These are phyloP conservation scores for Salix brachista DNA, from an alignment of 345 rosid genomes.

Conservation along the genomic window DNA sequence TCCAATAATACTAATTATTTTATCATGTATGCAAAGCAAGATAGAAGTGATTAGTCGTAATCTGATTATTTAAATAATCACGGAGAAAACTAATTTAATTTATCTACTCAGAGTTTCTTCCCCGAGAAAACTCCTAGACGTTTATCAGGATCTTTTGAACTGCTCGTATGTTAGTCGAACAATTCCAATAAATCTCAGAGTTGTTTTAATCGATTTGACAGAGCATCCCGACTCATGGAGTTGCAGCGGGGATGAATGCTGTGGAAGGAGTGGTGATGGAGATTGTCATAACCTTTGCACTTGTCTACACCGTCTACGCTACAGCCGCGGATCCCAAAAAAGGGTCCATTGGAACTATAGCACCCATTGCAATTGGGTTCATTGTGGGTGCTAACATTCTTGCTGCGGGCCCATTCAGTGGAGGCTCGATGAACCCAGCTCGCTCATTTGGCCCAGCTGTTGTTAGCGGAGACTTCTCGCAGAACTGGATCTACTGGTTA, in stretches of 20 bases:
- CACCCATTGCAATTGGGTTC: slow-evolving; percentile 86
- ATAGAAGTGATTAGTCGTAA: too few relatives aligned
- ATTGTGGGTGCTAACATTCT: slow-evolving; percentile 87
- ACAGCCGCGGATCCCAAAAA: slow-evolving; percentile 83
- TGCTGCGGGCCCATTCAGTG: slow-evolving; percentile 91
- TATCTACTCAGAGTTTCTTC: too few relatives aligned
- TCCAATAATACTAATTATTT: too few relatives aligned
- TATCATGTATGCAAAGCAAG: too few relatives aligned
- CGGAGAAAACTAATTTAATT: too few relatives aligned
- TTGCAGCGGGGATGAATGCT: slow-evolving; percentile 59
- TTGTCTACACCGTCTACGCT: slow-evolving; percentile 86
- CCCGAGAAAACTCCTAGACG: too few relatives aligned
- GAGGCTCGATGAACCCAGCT: slow-evolving; percentile 96
- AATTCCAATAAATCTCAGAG: background rate
- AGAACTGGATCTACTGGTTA: slow-evolving; percentile 76
- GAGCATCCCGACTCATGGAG: slow-evolving; percentile 77
- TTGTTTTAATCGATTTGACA: slow-evolving; percentile 17
- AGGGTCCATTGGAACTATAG: slow-evolving; percentile 66
- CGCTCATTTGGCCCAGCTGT: slow-evolving; percentile 90
- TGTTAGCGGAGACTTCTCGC: slow-evolving; percentile 59
- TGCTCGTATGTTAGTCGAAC: too few relatives aligned
- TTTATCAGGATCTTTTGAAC: too few relatives aligned
- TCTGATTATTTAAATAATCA: too few relatives aligned
- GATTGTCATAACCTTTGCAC: slow-evolving; percentile 64
- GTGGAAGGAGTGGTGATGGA: slow-evolving; percentile 67